Evolutionary conservation across 2,329 filamentous ascomycete species (phyloP).

Genomic region (Parasarocladium wereldwijsianum): DNA sequence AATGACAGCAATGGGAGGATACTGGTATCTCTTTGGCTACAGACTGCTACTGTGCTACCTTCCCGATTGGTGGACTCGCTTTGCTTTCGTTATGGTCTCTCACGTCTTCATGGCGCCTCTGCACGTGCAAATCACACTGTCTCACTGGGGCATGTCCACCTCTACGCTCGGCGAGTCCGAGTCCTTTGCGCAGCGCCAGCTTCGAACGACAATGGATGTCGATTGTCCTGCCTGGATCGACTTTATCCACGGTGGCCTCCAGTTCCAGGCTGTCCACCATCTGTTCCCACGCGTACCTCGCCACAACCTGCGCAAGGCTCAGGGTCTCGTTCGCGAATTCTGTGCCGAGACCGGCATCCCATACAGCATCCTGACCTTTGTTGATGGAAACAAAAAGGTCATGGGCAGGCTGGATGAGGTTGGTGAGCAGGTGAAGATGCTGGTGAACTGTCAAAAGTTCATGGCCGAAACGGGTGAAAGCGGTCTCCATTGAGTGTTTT

Average conservation of each 20-base stretch:
- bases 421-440: conserved; percentile 61
- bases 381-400: conserved; percentile 69
- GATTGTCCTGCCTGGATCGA: conserved; percentile 81
- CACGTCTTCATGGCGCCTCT: conserved; percentile 54
- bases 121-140: conserved; percentile 58
- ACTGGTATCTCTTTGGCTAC: conserved; percentile 56
- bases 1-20: conserved; percentile 45
- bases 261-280: conserved; percentile 84
- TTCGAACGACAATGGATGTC: conserved; percentile 87
- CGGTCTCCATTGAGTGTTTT: conserved; percentile 3
- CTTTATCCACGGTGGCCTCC: conserved; percentile 76
- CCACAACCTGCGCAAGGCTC: conserved; percentile 65
- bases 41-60: conserved; percentile 45
- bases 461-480: conserved; percentile 18
- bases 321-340: conserved; percentile 66
- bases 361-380: conserved; percentile 75
- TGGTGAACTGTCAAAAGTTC: conserved; percentile 57
- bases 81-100: conserved; percentile 47
- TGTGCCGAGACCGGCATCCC: conserved; percentile 71
- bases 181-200: conserved; percentile 80
- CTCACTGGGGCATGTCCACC: conserved; percentile 51
- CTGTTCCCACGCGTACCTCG: conserved; percentile 71
- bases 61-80: conserved; percentile 39
- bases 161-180: conserved; percentile 68
- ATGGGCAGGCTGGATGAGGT: conserved; percentile 65